These are phyloP conservation scores for Kitagawia praeruptora DNA, from an alignment of 129 eudicot species.

Conservation along the genomic window DNA sequence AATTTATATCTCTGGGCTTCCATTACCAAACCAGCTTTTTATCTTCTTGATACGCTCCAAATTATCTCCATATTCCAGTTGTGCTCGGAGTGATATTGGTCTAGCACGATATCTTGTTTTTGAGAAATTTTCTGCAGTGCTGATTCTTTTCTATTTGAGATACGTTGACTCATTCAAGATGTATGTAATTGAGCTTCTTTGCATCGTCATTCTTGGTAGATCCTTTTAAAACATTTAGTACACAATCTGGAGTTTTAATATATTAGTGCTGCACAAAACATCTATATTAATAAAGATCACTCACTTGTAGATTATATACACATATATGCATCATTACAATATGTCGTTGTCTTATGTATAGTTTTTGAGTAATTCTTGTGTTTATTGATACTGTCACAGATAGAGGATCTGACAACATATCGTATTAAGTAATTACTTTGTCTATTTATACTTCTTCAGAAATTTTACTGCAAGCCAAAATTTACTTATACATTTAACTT, in stretches of 20 bases:
- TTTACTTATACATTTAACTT: neutral
- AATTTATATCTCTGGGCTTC: neutral
- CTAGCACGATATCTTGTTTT: neutral
- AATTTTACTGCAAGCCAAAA: neutral
- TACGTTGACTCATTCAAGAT: neutral
- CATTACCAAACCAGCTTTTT: neutral
- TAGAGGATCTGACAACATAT: neutral
- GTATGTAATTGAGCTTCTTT: neutral
- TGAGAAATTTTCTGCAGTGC: neutral
- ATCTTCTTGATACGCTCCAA: neutral
- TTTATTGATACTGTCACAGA: neutral
- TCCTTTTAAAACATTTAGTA: neutral
- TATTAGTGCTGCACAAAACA: neutral
- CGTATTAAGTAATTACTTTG: neutral
- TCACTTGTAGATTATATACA: neutral
- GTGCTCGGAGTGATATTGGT: neutral
- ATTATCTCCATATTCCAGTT: neutral
- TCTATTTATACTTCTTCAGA: conserved; percentile 17
- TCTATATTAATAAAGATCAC: neutral
- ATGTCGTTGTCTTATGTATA: neutral
- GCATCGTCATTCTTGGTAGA: neutral
- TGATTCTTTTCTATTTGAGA: neutral
- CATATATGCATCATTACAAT: neutral
- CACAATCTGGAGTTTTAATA: neutral
- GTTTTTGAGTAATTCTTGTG: neutral